Conservation (phyloP, 768 basidiomycete species). For the Pleurotus ostreatus region DNA sequence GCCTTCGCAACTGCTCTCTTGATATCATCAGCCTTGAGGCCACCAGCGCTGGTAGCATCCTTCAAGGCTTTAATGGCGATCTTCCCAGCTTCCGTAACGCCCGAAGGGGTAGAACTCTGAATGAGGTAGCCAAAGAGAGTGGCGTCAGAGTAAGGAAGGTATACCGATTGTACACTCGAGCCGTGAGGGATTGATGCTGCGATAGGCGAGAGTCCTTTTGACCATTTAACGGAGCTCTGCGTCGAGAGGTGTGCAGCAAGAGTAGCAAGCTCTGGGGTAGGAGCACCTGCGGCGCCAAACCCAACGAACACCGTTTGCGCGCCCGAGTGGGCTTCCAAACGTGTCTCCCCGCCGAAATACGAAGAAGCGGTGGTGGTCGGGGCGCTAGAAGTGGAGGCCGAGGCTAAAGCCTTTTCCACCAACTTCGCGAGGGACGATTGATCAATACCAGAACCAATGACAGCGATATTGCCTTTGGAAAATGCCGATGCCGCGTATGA, state of each 20-base stretch:
- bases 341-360: slow-evolving; percentile 84
- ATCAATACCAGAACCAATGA: slow-evolving; percentile 86
- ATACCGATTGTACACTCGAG: slow-evolving; percentile 66
- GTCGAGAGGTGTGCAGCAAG: slow-evolving; percentile 82
- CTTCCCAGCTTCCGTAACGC: slow-evolving; percentile 65
- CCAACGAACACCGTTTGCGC: slow-evolving; percentile 86
- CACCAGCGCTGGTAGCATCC: slow-evolving; percentile 55
- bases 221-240: slow-evolving; percentile 83
- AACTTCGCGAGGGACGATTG: slow-evolving; percentile 65
- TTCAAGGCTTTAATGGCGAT: slow-evolving; percentile 66
- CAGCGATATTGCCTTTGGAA: slow-evolving; percentile 74
- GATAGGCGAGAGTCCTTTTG: slow-evolving; percentile 66
- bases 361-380: slow-evolving; percentile 30
- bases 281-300: slow-evolving; percentile 67
- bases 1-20: slow-evolving; percentile 84
- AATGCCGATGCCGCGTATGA: slow-evolving; percentile 72
- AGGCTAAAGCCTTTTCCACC: slow-evolving; percentile 63
- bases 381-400: slow-evolving; percentile 34
- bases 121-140: slow-evolving; percentile 81
- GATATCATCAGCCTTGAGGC: slow-evolving; percentile 63
- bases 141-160: slow-evolving; percentile 90
- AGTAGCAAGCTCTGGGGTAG: slow-evolving; percentile 70
- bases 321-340: slow-evolving; percentile 56
- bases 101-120: slow-evolving; percentile 58
- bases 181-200: slow-evolving; percentile 53